phyloP scores from a whole-genome alignment of 75 land plant genomes.

The Sequoia sempervirens region DNA sequence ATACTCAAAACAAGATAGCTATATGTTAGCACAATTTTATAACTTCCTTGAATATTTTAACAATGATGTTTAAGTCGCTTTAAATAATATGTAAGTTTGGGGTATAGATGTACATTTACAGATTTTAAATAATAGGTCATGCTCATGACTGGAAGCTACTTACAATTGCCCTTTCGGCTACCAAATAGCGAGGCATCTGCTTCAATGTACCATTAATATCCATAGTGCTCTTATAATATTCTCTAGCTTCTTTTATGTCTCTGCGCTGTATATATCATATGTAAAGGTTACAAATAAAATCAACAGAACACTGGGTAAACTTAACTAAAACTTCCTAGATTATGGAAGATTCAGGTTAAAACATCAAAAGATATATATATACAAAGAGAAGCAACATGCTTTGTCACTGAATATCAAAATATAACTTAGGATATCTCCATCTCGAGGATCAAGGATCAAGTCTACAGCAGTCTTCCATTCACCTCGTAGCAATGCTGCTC shows the following conservation, averaged over 20 bases:
- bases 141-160: constrained; percentile 17
- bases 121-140: background rate
- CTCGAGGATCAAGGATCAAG: constrained; percentile 88
- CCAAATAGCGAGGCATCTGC: constrained; percentile 67
- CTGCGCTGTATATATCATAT: constrained; percentile 50
- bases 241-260: constrained; percentile 49
- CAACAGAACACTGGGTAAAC: background rate
- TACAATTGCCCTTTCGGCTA: constrained; percentile 93
- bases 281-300: constrained; percentile 20
- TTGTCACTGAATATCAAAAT: constrained; percentile 83
- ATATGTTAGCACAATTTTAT: background rate
- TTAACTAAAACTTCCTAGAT: background rate
- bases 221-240: constrained; percentile 60
- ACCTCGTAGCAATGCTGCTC: constrained; percentile 86
- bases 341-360: background rate
- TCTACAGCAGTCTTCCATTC: constrained; percentile 85
- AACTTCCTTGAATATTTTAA: background rate
- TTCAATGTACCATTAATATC: constrained; percentile 71
- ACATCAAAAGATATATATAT: background rate
- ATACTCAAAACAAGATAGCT: background rate
- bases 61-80: background rate
- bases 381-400: constrained; percentile 12
- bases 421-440: constrained; percentile 86
- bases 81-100: background rate
- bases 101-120: background rate